phyloP scores from a whole-genome alignment of 169 alveolate species.

The Eimeria tenella region DNA sequence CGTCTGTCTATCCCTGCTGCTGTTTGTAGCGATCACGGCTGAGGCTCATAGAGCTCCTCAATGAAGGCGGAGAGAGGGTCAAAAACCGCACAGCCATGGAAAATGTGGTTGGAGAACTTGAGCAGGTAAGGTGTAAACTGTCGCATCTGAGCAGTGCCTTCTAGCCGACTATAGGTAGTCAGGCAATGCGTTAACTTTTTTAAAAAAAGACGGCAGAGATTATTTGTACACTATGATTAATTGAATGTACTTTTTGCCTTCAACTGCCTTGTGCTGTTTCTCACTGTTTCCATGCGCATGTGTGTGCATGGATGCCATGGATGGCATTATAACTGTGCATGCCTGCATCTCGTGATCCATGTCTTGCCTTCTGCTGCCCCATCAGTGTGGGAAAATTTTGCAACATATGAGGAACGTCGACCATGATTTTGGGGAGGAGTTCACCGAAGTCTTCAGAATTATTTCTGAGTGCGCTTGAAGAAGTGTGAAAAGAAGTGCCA shows the following conservation, averaged over 20 bases:
- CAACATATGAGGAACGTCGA: conserved; percentile 18
- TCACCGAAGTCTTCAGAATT: conserved; percentile 17
- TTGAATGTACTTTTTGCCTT: too few species aligned
- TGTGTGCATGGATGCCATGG: background rate
- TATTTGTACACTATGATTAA: too few species aligned
- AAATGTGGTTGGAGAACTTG: conserved; percentile 45
- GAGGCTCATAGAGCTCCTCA: conserved; percentile 33
- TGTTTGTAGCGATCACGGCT: background rate
- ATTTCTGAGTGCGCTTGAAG: conserved; percentile 18
- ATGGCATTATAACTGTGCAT: background rate
- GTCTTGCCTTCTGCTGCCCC: background rate
- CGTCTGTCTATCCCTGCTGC: too few species aligned
- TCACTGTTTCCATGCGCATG: background rate
- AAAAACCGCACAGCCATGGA: conserved; percentile 35
- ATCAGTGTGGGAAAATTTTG: conserved; percentile 39
- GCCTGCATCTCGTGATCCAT: background rate
- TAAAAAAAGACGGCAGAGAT: too few species aligned
- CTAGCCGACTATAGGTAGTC: background rate
- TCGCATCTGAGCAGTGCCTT: background rate
- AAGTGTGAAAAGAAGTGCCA: too few species aligned
- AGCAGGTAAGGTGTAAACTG: conserved; percentile 2
- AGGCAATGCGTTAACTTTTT: too few species aligned
- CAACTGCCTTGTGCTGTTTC: too few species aligned
- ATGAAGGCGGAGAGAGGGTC: background rate
- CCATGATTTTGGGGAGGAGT: conserved; percentile 31